Evolutionary conservation across 1,284 basidiomycete genomes (phyloP), one percentile per base, ranked within the genome.

Genomic region (Coniferiporia sulphurascens): DNA sequence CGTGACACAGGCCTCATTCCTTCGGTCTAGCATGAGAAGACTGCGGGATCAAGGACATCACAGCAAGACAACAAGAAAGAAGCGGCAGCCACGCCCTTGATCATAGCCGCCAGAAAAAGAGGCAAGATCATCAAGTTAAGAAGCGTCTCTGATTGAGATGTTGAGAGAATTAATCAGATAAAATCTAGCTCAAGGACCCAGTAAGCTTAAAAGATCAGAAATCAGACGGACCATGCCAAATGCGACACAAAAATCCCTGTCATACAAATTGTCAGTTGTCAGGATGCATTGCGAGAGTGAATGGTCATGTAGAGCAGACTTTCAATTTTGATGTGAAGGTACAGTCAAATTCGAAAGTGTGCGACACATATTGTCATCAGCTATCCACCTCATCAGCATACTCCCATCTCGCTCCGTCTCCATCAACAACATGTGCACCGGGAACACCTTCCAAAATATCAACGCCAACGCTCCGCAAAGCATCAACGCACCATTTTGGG

Each of bases 401-500:
- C 63, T 92, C 89, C 89, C 89, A 92, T 69, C 84, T 87, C 34
- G 82, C 82, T 0, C 85, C 87, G 53, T 74, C 76, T 1, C 88
- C 87, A n/a, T 78, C 68, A 36, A 86, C 74, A 1, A 86, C 69
- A 58, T 76, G 76, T 12, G 74, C 70, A 22, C 78, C 65, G 38
- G 71, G 69, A 34, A 70, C 72, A 17, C 76, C 81, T 60, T 86
- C 80, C 13, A 90, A 72, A 55, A 91, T 70, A 71, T 92, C 88
- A 1, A 92, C 87, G 1, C 87, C 87, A 15, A 91, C 89, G 61
- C 83, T 87, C 27, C 77, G 75, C 54, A 91, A 72, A 17, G 90
- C 91, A 68, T 90, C 87, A 3, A 93, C 82, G 66, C 88, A 90
- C 90, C 90, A 93, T 66, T 85, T 82, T 0, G 91, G 91, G 69